Evolutionary conservation across 1,284 basidiomycete species (phyloP).

Genomic region (Apiotrichum gracile): DNA sequence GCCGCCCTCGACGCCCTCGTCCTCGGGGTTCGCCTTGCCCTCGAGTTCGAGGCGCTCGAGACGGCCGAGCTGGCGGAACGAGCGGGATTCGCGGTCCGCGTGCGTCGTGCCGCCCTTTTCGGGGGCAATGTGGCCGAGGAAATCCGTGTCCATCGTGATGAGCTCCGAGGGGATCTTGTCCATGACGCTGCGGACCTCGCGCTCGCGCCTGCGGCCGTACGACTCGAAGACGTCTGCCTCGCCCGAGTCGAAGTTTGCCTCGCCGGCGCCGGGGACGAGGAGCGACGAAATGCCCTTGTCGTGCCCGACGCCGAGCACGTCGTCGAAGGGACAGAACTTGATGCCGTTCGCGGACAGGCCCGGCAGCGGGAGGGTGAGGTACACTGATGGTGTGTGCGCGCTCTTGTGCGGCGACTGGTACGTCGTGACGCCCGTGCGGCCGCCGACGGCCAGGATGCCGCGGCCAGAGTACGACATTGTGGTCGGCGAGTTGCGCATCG

Average conservation of each 20-base stretch:
- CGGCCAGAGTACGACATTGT: conserved; percentile 54
- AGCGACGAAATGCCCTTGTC: conserved; percentile 71
- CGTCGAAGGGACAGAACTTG: conserved; percentile 83
- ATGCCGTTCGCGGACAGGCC: conserved; percentile 61
- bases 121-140: conserved; percentile 67
- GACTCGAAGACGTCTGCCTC: conserved; percentile 95
- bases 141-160: conserved; percentile 83
- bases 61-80: conserved; percentile 66
- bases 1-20: conserved; percentile 21
- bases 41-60: conserved; percentile 63
- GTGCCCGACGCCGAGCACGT: conserved; percentile 73
- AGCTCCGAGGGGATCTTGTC: conserved; percentile 96
- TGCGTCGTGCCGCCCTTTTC: conserved; percentile 53
- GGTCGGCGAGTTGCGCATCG: conserved; percentile 54
- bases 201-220: conserved; percentile 72
- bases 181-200: conserved; percentile 82
- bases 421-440: conserved; percentile 75
- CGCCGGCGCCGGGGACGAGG: conserved; percentile 85
- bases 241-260: conserved; percentile 87
- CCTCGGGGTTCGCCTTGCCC: conserved; percentile 68
- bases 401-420: conserved; percentile 26
- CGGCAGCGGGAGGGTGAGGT: conserved; percentile 62
- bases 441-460: conserved; percentile 75
- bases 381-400: conserved; percentile 49
- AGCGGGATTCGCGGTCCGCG: conserved; percentile 52